Evolutionary conservation across 805 yeast species (phyloP).

Genomic region (Monosporozyma aerobia): DNA sequence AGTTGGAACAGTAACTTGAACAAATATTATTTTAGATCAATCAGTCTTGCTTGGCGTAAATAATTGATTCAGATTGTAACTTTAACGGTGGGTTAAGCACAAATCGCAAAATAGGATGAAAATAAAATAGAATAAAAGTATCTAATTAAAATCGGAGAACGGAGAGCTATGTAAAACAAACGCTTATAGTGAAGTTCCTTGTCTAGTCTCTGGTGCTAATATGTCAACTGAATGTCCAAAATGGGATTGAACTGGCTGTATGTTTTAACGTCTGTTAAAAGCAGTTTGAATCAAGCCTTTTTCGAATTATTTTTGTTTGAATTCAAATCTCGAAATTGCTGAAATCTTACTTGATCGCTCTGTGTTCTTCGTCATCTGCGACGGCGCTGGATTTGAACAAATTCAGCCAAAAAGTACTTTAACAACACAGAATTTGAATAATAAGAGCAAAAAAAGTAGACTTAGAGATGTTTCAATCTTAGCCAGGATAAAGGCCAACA

Average conservation of each 20-base stretch:
- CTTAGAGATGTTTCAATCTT: not conserved
- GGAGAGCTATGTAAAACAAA: not conserved
- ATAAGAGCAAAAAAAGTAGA: not conserved
- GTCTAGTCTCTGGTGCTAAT: not conserved
- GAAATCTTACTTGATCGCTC: not conserved
- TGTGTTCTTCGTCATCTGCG: not conserved
- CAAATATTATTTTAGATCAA: not conserved
- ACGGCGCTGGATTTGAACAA: not conserved
- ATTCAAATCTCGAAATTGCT: not conserved
- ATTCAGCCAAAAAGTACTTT: not conserved
- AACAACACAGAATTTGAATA: not conserved
- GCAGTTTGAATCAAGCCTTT: not conserved
- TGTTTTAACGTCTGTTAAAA: not conserved
- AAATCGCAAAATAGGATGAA: not conserved
- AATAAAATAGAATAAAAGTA: not conserved
- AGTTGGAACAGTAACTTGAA: not conserved
- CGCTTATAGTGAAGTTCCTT: not conserved
- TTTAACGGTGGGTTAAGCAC: not conserved
- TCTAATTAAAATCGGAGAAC: not conserved
- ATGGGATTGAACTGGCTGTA: not conserved
- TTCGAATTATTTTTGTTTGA: not conserved
- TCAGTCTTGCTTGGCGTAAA: not conserved
- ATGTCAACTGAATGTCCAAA: not conserved
- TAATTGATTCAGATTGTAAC: not conserved
- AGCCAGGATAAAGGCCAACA: not conserved